Evolutionary conservation across 2,329 filamentous ascomycete genomes (phyloP), one percentile per base, ranked within the genome.

Genomic region (Aspergillus latus): DNA sequence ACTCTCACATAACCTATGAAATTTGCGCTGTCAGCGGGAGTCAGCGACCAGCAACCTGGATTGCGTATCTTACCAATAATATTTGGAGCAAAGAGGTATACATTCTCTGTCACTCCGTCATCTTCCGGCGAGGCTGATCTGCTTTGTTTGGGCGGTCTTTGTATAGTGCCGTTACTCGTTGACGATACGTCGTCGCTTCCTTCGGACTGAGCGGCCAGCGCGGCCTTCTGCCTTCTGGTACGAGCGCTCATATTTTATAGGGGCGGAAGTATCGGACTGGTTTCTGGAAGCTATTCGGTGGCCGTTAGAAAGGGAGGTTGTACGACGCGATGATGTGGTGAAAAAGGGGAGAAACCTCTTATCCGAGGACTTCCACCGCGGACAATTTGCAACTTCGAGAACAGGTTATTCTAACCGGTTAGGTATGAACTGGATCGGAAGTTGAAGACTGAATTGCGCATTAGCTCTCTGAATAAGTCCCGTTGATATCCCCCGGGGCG

Each of bases 81-180:
- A 68, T 93, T 93, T 30, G 90, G 89, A 74, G 84, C 87, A 75
- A 93, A 92, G 32, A 92, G 74, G 63, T 92, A 93, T 62, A 93
- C 88, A 72, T 93, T 93, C 74, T 92, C 89, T 42, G 75, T 70
- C 8, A 75, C 69, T 47, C 73, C 76, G 28, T 67, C 62, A 47
- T 64, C 56, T 42, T 58, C 61, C 16, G 64, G 59, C 13, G 63
- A 64, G 34, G 65, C 67, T 34, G 40, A 49, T 16, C 37, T 49
- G 60, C 68, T 68, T 51, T 68, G 70, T 52, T 67, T 68, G 39
- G 72, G 65, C 11, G 71, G 66, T 47, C 69, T 72, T 39, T 63
- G 56, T 32, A 62, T 59, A 9, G 63, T 58, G 52, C 71, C 71
- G 61, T 74, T 74, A 50, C 59, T 62, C 37, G 61, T 60, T 30